Conservation (phyloP, 2,329 filamentous ascomycete species). For the Diaporthe sp. region DNA sequence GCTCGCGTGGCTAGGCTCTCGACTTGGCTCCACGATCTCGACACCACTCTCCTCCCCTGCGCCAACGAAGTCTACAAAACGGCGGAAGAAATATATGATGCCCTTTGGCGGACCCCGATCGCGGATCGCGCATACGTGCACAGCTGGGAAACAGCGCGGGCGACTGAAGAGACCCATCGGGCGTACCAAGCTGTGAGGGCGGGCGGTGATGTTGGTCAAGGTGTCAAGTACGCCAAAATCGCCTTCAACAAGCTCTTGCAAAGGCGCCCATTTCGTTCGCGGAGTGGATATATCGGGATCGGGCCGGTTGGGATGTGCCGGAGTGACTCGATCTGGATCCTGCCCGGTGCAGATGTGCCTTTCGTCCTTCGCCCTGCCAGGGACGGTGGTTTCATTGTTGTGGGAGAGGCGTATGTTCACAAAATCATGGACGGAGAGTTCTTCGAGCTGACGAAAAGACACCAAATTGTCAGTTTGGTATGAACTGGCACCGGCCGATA, state of each 20-base stretch:
- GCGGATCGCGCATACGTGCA: constrained; percentile 21
- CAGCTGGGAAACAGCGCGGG: constrained; percentile 14
- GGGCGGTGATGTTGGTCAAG: neutral
- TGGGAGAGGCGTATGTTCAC: neutral
- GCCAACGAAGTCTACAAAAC: constrained; percentile 1
- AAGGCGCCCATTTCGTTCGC: neutral
- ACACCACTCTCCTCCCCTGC: neutral
- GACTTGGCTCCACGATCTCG: neutral
- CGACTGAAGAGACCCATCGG: neutral
- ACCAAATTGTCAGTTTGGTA: neutral
- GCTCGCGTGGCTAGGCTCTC: constrained; percentile 1
- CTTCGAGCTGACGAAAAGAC: neutral
- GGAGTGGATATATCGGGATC: constrained; percentile 4
- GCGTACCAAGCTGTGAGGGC: neutral
- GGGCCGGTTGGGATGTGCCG: neutral
- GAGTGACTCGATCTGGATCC: neutral
- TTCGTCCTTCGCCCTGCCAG: neutral
- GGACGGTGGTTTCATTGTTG: neutral
- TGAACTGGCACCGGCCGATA: neutral
- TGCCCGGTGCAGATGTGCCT: neutral
- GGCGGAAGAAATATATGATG: neutral
- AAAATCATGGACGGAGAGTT: neutral
- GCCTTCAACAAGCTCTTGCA: constrained; percentile 5
- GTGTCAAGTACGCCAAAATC: neutral
- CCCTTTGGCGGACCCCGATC: constrained; percentile 3